Evolutionary conservation across 1,284 basidiomycete genomes (phyloP), one percentile per base, ranked within the genome.

Genomic region (Ustilago sp.): DNA sequence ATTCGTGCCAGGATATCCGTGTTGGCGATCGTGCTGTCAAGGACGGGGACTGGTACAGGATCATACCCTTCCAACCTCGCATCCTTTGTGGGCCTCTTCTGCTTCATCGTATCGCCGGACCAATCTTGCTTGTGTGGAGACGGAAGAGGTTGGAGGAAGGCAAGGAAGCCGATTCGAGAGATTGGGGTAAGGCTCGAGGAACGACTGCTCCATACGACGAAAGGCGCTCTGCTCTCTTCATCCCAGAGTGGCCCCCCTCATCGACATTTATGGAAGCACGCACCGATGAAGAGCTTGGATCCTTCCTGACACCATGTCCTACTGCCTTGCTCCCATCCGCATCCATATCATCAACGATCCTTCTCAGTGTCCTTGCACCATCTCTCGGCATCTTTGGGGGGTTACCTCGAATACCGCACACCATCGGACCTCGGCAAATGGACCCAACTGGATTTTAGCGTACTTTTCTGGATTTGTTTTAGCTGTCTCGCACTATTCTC

Each of bases 1-100:
- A 71, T 71, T 28, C 68, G 68, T 36, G 68, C 43, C 3, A 68
- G 36, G 28, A 68, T 68, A 4, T 68, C 65, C 19, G 65, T 68
- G 23, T 67, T 67, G n/a, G 53, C 64, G 39, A 57, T 43, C 1
- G 65, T 68, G 28, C 38, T 32, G 15, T 68, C 65, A 17, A 62
- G 55, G 8, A 62, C 65, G 35, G 59, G 65, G 11, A 68, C 31
- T 8, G 65, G 54, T 1, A 68, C 51, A 17, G 55, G 19, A 19
- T 56, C 41, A 32, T 58, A 68, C 7, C 65, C 59, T 23, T 47
- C 7, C 32, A 58, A 35, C 6, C 4, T 50, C n/a, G 48, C 13
- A 15, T 45, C 43, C 13, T 12, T 50, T 12, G 48, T 7, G 28
- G 11, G 6, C 3, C 8, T 50, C 12, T 28, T 28, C 31, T 32